phyloP scores from a whole-genome alignment of 805 yeast genomes.

The Blastobotrys parvus region DNA sequence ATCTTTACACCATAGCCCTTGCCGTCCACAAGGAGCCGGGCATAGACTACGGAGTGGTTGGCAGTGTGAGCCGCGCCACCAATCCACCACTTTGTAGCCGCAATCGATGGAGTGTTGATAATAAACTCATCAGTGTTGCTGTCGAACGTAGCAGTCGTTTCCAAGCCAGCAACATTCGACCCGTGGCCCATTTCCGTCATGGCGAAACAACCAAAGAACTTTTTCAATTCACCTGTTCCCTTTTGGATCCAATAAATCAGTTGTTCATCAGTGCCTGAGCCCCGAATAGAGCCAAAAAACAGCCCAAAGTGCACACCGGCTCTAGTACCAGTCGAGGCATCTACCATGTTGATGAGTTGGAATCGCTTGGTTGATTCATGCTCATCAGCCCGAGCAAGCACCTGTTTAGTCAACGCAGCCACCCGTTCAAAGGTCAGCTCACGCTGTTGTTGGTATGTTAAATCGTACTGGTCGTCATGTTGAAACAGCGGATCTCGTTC shows the following conservation, averaged over 20 bases:
- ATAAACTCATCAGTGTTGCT: constrained; percentile 55
- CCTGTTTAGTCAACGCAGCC: constrained; percentile 17
- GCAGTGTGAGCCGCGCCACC: constrained; percentile 98
- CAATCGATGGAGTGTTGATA: constrained; percentile 78
- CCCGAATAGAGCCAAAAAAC: constrained; percentile 69
- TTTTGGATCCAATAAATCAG: constrained; percentile 73
- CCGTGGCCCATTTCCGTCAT: constrained; percentile 94
- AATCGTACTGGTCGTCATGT: constrained; percentile 37
- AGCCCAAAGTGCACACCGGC: constrained; percentile 81
- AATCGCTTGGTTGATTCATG: constrained; percentile 22
- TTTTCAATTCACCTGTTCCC: constrained; percentile 29
- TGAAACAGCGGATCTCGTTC: constrained; percentile 48
- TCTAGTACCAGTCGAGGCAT: constrained; percentile 74
- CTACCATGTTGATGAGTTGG: constrained; percentile 31
- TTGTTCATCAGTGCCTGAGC: constrained; percentile 82
- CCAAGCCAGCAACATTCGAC: constrained; percentile 87
- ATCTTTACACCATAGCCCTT: constrained; percentile 88
- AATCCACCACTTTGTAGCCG: constrained; percentile 97
- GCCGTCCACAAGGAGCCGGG: constrained; percentile 69
- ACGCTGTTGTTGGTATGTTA: constrained; percentile 33
- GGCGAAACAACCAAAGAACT: constrained; percentile 71
- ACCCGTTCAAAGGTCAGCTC: constrained; percentile 28
- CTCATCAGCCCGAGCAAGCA: constrained; percentile 3
- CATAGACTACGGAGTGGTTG: constrained; percentile 74
- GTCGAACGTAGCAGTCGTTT: constrained; percentile 80